Conservation (phyloP, 2,329 filamentous ascomycete species). For the Ceratocystis diversiconidia region DNA sequence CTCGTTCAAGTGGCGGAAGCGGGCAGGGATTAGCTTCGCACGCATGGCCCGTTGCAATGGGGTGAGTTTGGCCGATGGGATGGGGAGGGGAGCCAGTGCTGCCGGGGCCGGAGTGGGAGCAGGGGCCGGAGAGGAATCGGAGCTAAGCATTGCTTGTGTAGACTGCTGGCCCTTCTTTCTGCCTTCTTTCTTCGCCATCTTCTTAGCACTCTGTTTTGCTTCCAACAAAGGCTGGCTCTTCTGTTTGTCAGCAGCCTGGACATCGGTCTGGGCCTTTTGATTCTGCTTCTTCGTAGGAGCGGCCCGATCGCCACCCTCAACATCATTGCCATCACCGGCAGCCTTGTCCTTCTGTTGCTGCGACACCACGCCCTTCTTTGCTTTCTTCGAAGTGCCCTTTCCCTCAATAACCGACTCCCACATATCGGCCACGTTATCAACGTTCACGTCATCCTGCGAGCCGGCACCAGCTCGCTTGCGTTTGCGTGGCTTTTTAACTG, state of each 20-base stretch:
- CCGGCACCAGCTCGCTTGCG: slow-evolving; percentile 35
- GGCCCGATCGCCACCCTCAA: not conserved
- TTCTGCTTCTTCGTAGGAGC: slow-evolving; percentile 1
- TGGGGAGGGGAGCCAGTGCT: slow-evolving; percentile 27
- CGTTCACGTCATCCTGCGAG: slow-evolving; percentile 37
- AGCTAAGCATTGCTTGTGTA: slow-evolving; percentile 19
- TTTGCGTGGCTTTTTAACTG: slow-evolving; percentile 40
- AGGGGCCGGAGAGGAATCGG: slow-evolving; percentile 17
- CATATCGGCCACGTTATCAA: slow-evolving; percentile 59
- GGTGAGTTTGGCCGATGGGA: slow-evolving; percentile 51
- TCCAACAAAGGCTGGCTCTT: slow-evolving; percentile 19
- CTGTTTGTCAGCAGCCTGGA: slow-evolving; percentile 20
- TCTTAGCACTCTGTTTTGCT: slow-evolving; percentile 16
- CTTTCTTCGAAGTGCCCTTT: slow-evolving; percentile 28
- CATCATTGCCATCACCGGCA: not conserved
- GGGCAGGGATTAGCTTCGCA: slow-evolving; percentile 83
- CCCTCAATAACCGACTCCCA: slow-evolving; percentile 71
- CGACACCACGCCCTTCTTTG: slow-evolving; percentile 22
- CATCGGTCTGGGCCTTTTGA: not conserved
- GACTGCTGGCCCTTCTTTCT: slow-evolving; percentile 28
- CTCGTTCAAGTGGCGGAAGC: slow-evolving; percentile 95
- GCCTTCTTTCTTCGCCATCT: slow-evolving; percentile 21
- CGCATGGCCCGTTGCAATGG: slow-evolving; percentile 90
- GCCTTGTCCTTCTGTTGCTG: slow-evolving; percentile 20
- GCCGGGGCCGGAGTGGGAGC: slow-evolving; percentile 21